Percentiles rank a stretch among this genome's conserved stretches.
phyloP scores from a whole-genome alignment of 2,329 filamentous ascomycete species.

The Ophiostoma piceae region DNA sequence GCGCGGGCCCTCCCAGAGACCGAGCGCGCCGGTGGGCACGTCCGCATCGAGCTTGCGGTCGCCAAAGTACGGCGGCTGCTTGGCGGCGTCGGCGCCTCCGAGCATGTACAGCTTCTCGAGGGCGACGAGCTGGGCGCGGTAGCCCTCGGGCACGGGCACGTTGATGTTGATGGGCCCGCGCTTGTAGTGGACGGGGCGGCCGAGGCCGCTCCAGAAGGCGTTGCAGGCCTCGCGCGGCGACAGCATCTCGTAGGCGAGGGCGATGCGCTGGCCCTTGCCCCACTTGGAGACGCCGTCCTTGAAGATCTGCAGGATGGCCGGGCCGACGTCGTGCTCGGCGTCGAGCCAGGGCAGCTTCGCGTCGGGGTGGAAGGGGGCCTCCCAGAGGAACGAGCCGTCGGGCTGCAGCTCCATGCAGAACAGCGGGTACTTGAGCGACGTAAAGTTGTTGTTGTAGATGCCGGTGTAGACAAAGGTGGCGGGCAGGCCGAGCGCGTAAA shows the following conservation, averaged over 20 bases:
- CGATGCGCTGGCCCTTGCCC: slow-evolving; percentile 67
- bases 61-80: slow-evolving; percentile 61
- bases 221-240: slow-evolving; percentile 77
- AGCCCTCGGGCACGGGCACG: slow-evolving; percentile 80
- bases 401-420: slow-evolving; percentile 88
- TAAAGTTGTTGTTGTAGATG: slow-evolving; percentile 99
- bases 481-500: slow-evolving; percentile 73
- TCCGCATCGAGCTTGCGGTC: slow-evolving; percentile 52
- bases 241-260: slow-evolving; percentile 84
- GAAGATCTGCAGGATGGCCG: slow-evolving; percentile 86
- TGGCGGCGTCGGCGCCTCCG: slow-evolving; percentile 46
- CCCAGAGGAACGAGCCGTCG: slow-evolving; percentile 86
- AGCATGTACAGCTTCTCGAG: slow-evolving; percentile 56
- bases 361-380: slow-evolving; percentile 87
- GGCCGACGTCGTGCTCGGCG: slow-evolving; percentile 91
- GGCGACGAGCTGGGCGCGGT: slow-evolving; percentile 77
- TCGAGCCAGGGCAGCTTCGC: slow-evolving; percentile 91
- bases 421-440: slow-evolving; percentile 81
- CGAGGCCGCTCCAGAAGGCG: slow-evolving; percentile 72
- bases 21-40: slow-evolving; percentile 69
- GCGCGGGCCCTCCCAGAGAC: slow-evolving; percentile 86
- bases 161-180: slow-evolving; percentile 74
- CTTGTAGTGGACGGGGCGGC: slow-evolving; percentile 71
- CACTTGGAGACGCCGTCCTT: slow-evolving; percentile 86
- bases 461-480: slow-evolving; percentile 93